Evolutionary conservation across 1,139 yeast genomes (phyloP), one percentile per base, ranked within the genome.

Genomic region (Magnusiomyces tetraspermus): DNA sequence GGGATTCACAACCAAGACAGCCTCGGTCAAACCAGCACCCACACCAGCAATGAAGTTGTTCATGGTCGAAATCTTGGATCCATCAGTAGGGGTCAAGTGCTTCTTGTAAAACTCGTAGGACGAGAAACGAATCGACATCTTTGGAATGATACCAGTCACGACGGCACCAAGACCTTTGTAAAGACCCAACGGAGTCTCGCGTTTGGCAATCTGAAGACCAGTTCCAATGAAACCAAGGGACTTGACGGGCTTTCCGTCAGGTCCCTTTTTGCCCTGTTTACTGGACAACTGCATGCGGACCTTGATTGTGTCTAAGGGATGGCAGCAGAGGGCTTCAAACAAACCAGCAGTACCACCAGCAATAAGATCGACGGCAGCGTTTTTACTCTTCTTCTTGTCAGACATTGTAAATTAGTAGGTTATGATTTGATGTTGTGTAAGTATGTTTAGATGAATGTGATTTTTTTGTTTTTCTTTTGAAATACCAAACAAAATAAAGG

Each of bases 261-360:
- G 59, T 13, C 55, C 55, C 17, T 33, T 48, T 36, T 22, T 52
- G 33, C 53, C 45, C 42, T 57, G 52, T 53, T 59, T 59, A 46
- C 60, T 78, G 66, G 84, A 82, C 63, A 90, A 78, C 71, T 90
- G 97, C 97, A 90, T 90, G 67, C 97, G 80, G 58, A 92, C 98
- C 72, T 92, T 92, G 68, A 92, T 87, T 49, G 98, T 92, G 60
- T 72, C 76, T 13, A 50, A 78, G 15, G 97, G 97, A 69, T 92
- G 98, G 71, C 98, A 92, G 68, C 94, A 83, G 60, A 92, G 77
- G 22, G 97, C 98, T 73, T 92, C 98, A 67, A 89, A 87, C 58
- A 90, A 76, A 57, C 98, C 98, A 21, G 98, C 98, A 15, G 94
- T 83, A 64, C 98, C 98, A 61, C 98, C 98, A 48, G 97, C 95